phyloP scores from a whole-genome alignment of 1,284 basidiomycete species.

The Papiliotrema flavescens region DNA sequence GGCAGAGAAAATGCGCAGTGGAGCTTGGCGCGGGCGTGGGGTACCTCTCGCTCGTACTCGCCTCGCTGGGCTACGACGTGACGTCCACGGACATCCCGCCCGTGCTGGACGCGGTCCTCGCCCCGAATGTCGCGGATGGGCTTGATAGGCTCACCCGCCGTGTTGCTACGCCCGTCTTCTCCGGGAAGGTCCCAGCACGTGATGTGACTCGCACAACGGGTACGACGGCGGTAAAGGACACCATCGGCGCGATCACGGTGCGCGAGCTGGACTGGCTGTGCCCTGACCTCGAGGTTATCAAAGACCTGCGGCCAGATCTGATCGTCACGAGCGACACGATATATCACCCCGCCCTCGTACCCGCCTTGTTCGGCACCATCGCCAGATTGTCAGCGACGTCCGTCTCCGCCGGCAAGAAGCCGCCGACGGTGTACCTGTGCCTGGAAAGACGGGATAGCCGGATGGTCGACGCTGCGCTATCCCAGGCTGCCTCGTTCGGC shows the following conservation, averaged over 20 bases:
- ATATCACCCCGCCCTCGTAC: conserved; percentile 62
- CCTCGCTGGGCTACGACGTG: conserved; percentile 68
- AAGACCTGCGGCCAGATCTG: conserved; percentile 53
- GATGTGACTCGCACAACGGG: background rate
- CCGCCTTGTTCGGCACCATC: conserved; percentile 65
- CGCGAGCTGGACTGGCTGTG: conserved; percentile 27
- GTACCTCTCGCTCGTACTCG: conserved; percentile 66
- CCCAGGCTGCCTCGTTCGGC: conserved; percentile 52
- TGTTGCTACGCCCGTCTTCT: background rate
- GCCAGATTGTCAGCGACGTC: conserved; percentile 49
- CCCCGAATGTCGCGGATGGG: conserved; percentile 59
- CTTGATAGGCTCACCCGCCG: conserved; percentile 7
- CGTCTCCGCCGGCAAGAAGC: conserved; percentile 34
- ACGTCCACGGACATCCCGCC: conserved; percentile 72
- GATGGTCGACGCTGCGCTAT: conserved; percentile 60
- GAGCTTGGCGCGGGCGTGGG: conserved; percentile 83
- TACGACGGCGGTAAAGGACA: background rate
- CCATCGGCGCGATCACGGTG: background rate
- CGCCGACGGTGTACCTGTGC: conserved; percentile 60
- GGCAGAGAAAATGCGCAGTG: conserved; percentile 52
- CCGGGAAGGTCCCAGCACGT: background rate
- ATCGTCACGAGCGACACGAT: conserved; percentile 82
- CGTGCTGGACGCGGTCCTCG: conserved; percentile 65
- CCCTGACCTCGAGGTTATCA: too few relatives aligned
- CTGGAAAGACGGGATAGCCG: conserved; percentile 72